phyloP scores from a whole-genome alignment of 2,329 filamentous ascomycete species.

The Xylaria sp. region DNA sequence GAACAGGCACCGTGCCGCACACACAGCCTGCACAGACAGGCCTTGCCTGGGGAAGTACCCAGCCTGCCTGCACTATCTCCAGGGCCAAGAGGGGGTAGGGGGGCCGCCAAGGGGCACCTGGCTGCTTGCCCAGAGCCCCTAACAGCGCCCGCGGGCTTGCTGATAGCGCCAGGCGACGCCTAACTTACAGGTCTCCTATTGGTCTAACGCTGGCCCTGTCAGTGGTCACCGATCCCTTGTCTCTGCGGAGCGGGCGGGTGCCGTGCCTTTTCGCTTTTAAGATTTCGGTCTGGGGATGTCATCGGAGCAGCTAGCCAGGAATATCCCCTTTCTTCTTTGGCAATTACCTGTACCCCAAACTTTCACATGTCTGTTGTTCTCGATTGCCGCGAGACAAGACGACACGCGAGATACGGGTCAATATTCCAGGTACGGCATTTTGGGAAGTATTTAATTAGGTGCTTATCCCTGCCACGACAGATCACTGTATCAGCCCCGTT shows the following conservation, averaged over 20 bases:
- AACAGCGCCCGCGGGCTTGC: constrained; percentile 7
- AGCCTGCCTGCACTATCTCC: too few relatives aligned
- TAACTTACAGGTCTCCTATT: neutral
- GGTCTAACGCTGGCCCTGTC: constrained; percentile 2
- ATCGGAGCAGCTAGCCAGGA: constrained; percentile 3
- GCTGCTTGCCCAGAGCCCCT: constrained; percentile 3
- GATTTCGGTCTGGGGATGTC: constrained; percentile 21
- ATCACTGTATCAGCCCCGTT: neutral
- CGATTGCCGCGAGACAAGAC: neutral
- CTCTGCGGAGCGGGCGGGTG: neutral
- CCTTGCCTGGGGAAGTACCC: neutral
- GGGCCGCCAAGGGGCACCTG: neutral
- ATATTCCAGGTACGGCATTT: neutral
- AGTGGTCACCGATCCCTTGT: neutral
- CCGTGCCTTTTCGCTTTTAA: constrained; percentile 1
- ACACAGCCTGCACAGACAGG: neutral
- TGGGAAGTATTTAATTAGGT: too few relatives aligned
- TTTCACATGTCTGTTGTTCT: constrained; percentile 13
- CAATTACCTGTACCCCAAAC: constrained; percentile 1
- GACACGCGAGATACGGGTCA: neutral
- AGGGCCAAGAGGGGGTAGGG: too few relatives aligned
- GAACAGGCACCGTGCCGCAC: constrained; percentile 20
- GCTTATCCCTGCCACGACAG: neutral
- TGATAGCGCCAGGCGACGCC: constrained; percentile 4
- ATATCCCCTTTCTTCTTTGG: constrained; percentile 9